These are phyloP conservation scores for Mycena crocata DNA, from an alignment of 768 basidiomycete species.

Conservation along the genomic window DNA sequence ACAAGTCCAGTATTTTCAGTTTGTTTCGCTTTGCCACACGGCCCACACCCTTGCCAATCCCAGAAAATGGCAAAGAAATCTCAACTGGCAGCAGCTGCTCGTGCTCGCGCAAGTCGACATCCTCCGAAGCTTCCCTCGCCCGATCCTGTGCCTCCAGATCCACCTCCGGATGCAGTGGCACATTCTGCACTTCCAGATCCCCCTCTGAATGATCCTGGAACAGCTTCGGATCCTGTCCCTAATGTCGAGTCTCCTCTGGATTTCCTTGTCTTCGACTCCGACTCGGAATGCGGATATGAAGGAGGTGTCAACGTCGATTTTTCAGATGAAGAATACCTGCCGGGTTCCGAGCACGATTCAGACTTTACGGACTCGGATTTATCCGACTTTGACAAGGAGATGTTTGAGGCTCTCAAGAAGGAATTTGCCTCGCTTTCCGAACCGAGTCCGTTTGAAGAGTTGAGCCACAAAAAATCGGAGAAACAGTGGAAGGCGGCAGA, in stretches of 20 bases:
- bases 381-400: slow-evolving; percentile 15
- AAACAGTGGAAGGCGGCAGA: not conserved
- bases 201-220: too few relatives aligned
- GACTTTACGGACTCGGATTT: not conserved
- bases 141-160: not conserved
- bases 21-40: too few relatives aligned
- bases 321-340: not conserved
- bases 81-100: not conserved
- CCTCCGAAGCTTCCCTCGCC: not conserved
- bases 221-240: too few relatives aligned
- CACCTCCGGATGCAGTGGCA: not conserved
- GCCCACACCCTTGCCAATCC: too few relatives aligned
- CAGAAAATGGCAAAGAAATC: not conserved
- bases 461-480: not conserved
- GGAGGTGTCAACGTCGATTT: not conserved
- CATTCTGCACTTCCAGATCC: too few relatives aligned
- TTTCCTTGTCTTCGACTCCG: not conserved
- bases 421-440: not conserved
- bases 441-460: not conserved
- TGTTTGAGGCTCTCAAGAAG: slow-evolving; percentile 2
- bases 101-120: not conserved
- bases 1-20: too few relatives aligned
- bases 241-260: too few relatives aligned
- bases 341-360: not conserved
- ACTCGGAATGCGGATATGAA: slow-evolving; percentile 3